Conservation (phyloP, 192 early-diverging fungal genomes). For the Coemansia erecta region DNA sequence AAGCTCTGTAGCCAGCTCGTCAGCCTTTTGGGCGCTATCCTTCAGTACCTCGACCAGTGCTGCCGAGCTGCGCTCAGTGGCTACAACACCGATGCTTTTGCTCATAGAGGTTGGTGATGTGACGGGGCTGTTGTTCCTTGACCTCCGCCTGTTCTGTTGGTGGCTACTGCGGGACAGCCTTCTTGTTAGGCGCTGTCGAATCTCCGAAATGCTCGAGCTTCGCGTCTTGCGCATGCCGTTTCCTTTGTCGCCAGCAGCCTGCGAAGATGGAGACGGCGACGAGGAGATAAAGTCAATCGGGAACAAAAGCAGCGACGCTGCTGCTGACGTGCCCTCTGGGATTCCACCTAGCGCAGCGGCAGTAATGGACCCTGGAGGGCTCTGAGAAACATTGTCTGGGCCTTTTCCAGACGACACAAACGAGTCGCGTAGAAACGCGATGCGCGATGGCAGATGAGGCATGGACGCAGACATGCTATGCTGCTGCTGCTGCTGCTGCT, state of each 20-base stretch:
- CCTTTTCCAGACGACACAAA: too few species aligned
- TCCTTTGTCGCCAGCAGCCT: background rate
- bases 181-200: background rate
- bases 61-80: too few species aligned
- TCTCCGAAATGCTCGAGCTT: constrained; percentile 6
- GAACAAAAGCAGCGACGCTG: constrained; percentile 6
- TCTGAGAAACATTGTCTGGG: too few species aligned
- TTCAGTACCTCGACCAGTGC: too few species aligned
- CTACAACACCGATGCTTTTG: background rate
- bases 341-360: too few species aligned
- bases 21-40: too few species aligned
- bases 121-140: background rate
- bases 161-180: background rate
- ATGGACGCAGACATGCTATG: constrained; percentile 4
- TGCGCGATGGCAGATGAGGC: constrained; percentile 5
- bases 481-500: too few species aligned
- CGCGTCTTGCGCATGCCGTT: background rate
- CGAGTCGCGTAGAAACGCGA: background rate
- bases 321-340: background rate
- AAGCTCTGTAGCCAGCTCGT: too few species aligned
- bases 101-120: background rate
- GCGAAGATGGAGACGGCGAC: background rate
- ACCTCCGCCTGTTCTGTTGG: background rate
- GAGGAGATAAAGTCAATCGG: constrained; percentile 2
- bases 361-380: too few species aligned